These are phyloP conservation scores for Talaromyces piceae DNA, from an alignment of 2,329 filamentous ascomycete genomes.

Conservation along the genomic window DNA sequence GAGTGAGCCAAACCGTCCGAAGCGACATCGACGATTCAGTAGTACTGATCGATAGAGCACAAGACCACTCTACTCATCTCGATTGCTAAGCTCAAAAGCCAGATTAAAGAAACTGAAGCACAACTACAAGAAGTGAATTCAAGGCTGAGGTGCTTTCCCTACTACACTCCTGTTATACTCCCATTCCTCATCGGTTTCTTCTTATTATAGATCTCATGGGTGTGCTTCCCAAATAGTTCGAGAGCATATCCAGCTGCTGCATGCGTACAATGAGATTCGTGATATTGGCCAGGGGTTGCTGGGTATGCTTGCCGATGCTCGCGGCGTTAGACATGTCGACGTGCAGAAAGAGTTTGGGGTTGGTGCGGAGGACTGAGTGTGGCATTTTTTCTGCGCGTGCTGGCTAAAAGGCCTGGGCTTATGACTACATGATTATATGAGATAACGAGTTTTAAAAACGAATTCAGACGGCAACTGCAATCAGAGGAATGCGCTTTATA, in stretches of 20 bases:
- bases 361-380: constrained; percentile 27
- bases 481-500: too few relatives aligned
- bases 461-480: too few relatives aligned
- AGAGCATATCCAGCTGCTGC: constrained; percentile 57
- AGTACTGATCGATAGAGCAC: background rate
- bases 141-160: constrained; percentile 25
- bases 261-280: constrained; percentile 64
- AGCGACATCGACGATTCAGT: background rate
- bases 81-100: constrained; percentile 38
- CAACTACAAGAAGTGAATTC: constrained; percentile 27
- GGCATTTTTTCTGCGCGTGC: background rate
- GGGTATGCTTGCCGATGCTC: constrained; percentile 59
- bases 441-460: too few relatives aligned
- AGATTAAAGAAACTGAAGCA: constrained; percentile 32
- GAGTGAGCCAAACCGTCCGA: constrained; percentile 1
- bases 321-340: constrained; percentile 47
- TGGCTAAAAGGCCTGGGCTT: too few relatives aligned
- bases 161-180: background rate
- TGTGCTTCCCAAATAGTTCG: constrained; percentile 50
- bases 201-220: constrained; percentile 22
- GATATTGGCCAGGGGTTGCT: constrained; percentile 60
- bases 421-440: too few relatives aligned
- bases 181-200: constrained; percentile 1
- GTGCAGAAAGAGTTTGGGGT: constrained; percentile 36
- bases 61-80: constrained; percentile 16